A percentile compares a stretch with the other conserved stretches of the same genome.
These are phyloP conservation scores for Populus alba DNA, from an alignment of 345 rosid species.

Conservation along the genomic window DNA sequence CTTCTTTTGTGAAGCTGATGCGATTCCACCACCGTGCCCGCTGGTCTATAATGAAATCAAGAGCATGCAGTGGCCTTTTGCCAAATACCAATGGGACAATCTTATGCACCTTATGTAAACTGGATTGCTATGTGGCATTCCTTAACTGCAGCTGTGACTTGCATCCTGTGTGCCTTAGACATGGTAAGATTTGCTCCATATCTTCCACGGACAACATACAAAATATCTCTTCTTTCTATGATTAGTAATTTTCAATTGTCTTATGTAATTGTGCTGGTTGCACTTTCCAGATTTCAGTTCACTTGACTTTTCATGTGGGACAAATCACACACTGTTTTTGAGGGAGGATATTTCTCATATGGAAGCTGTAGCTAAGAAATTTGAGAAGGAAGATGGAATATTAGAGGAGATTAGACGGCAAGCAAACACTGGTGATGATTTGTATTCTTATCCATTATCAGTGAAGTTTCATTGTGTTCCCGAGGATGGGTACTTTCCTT, in stretches of 20 bases:
- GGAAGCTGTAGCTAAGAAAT: constrained; percentile 84
- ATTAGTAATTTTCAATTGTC: constrained; percentile 1
- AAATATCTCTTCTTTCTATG: background rate
- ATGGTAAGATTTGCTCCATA: constrained; percentile 48
- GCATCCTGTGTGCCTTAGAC: constrained; percentile 81
- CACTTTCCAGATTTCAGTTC: constrained; percentile 52
- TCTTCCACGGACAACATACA: background rate
- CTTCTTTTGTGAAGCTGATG: constrained; percentile 74
- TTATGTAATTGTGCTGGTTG: constrained; percentile 13
- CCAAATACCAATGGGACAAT: constrained; percentile 59
- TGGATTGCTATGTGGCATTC: constrained; percentile 86
- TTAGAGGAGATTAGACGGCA: constrained; percentile 37
- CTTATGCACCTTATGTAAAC: constrained; percentile 85
- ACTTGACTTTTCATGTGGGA: constrained; percentile 73
- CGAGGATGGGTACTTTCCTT: constrained; percentile 66
- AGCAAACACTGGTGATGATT: constrained; percentile 42
- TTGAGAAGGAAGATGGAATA: constrained; percentile 61
- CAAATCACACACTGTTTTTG: constrained; percentile 53
- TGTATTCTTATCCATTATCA: constrained; percentile 50
- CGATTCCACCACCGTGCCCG: constrained; percentile 78
- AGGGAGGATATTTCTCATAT: constrained; percentile 63
- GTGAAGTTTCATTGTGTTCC: constrained; percentile 27
- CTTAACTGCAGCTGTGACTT: constrained; percentile 62
- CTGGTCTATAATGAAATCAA: constrained; percentile 70
- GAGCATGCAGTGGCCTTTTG: constrained; percentile 50